A percentile compares a stretch with the other conserved stretches of the same genome.
Conservation (phyloP, 1,284 basidiomycete genomes). For the Cerrena zonata region DNA sequence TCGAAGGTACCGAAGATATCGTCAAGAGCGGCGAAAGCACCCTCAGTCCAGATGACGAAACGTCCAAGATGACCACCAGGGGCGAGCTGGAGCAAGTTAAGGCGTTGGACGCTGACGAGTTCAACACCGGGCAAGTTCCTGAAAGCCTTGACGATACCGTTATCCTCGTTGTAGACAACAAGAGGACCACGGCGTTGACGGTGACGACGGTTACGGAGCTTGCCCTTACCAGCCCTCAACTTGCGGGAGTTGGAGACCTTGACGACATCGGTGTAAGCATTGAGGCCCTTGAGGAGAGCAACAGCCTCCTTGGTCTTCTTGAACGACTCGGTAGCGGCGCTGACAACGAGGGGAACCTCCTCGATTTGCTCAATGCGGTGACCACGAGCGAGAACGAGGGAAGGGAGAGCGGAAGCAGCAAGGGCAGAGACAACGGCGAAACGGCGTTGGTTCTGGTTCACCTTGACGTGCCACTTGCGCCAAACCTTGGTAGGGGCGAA, state of each 20-base stretch:
- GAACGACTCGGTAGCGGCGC: conserved; percentile 76
- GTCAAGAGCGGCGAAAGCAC: conserved; percentile 89
- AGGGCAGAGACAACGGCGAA: conserved; percentile 97
- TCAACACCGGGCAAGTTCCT: conserved; percentile 99
- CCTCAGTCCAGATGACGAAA: conserved; percentile 99
- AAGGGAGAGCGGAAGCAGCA: conserved; percentile 95
- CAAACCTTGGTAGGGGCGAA: conserved; percentile 99
- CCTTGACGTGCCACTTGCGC: conserved; percentile 99
- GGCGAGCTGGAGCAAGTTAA: conserved; percentile 98
- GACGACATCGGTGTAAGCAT: conserved; percentile 90
- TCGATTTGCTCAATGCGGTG: conserved; percentile 98
- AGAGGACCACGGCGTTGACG: conserved; percentile 97
- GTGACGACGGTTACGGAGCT: conserved; percentile 94
- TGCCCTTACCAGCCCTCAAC: conserved; percentile 95
- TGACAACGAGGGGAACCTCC: conserved; percentile 93
- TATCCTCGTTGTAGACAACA: conserved; percentile 96
- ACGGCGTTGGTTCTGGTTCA: conserved; percentile 98
- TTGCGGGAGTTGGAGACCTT: conserved; percentile 98
- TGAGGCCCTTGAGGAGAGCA: conserved; percentile 83
- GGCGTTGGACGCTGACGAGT: conserved; percentile 87
- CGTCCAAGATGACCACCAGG: conserved; percentile 99
- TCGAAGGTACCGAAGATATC: conserved; percentile 93
- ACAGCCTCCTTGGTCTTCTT: conserved; percentile 98
- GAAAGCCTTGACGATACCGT: conserved; percentile 97
- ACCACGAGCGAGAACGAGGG: conserved; percentile 96